These are phyloP conservation scores for Pseudogymnoascus sp. DNA, from an alignment of 2,329 filamentous ascomycete species.

Conservation along the genomic window DNA sequence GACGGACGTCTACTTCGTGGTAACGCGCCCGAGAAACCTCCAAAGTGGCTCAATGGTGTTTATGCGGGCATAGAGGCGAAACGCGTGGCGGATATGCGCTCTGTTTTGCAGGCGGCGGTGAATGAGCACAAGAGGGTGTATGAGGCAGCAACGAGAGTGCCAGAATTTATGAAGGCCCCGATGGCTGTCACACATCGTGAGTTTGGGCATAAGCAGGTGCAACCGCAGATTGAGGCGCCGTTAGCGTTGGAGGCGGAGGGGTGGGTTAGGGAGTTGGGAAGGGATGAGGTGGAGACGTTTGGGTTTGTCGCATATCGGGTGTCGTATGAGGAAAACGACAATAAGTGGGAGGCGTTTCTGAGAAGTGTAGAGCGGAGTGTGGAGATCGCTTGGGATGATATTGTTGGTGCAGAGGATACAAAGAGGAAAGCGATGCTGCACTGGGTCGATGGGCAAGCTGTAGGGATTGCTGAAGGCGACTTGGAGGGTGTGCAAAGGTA, in stretches of 20 bases:
- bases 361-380: constrained; percentile 12
- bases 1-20: constrained; percentile 11
- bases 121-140: background rate
- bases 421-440: constrained; percentile 17
- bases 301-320: constrained; percentile 20
- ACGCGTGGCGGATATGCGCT: background rate
- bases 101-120: background rate
- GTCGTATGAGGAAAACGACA: constrained; percentile 15
- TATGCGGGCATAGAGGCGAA: constrained; percentile 13
- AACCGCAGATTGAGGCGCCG: constrained; percentile 16
- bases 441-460: constrained; percentile 19
- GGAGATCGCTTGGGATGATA: constrained; percentile 16
- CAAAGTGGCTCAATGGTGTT: constrained; percentile 10
- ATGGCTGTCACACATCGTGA: constrained; percentile 16
- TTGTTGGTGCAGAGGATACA: constrained; percentile 12
- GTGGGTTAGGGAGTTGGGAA: constrained; percentile 15
- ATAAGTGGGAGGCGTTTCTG: constrained; percentile 14
- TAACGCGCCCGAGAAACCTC: constrained; percentile 7
- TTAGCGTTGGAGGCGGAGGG: background rate
- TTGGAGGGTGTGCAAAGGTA: constrained; percentile 18
- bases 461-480: constrained; percentile 18
- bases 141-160: background rate
- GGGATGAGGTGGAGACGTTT: constrained; percentile 13
- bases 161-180: constrained; percentile 17
- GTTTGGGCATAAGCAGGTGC: constrained; percentile 14